phyloP scores from a whole-genome alignment of 225 moss, liverwort and hornwort species.

The Rhytidiadelphus loreus region DNA sequence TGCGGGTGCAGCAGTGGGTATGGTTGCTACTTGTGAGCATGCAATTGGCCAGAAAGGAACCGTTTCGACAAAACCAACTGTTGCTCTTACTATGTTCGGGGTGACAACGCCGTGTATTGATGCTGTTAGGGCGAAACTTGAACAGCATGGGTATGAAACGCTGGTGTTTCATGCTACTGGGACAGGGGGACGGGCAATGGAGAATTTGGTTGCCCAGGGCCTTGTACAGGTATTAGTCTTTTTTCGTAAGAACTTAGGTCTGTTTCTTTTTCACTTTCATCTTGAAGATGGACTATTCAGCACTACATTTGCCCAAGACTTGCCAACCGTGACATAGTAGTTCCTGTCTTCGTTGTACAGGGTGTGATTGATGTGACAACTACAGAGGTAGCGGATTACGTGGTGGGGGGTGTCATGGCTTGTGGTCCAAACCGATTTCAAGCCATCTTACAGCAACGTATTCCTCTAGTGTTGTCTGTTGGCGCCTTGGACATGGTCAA shows the following conservation, averaged over 20 bases:
- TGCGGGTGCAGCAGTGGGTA: constrained; percentile 79
- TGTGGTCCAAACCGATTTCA: constrained; percentile 75
- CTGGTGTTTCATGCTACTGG: constrained; percentile 93
- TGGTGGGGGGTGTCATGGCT: constrained; percentile 90
- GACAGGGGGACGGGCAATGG: constrained; percentile 90
- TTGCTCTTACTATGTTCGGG: constrained; percentile 97
- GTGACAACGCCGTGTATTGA: constrained; percentile 89
- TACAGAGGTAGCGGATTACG: constrained; percentile 83
- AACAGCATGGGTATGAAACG: constrained; percentile 72
- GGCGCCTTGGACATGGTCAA: constrained; percentile 97
- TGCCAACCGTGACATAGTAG: neutral
- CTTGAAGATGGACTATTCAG: neutral
- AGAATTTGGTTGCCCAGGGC: constrained; percentile 77
- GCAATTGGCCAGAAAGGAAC: constrained; percentile 37
- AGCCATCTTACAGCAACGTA: constrained; percentile 36
- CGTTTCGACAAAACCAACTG: constrained; percentile 55
- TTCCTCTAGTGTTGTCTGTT: constrained; percentile 78
- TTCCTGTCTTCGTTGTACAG: constrained; percentile 27
- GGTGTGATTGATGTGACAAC: constrained; percentile 96
- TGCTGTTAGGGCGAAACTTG: constrained; percentile 66
- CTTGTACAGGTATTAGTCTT: constrained; percentile 54
- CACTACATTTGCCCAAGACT: neutral
- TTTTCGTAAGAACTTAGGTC: neutral
- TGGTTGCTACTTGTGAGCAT: constrained; percentile 63
- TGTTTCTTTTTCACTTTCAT: neutral